Percentiles rank a stretch among this genome's conserved stretches.
Evolutionary conservation across 169 alveolate genomes (phyloP).

Genomic region (Neospora caninum): DNA sequence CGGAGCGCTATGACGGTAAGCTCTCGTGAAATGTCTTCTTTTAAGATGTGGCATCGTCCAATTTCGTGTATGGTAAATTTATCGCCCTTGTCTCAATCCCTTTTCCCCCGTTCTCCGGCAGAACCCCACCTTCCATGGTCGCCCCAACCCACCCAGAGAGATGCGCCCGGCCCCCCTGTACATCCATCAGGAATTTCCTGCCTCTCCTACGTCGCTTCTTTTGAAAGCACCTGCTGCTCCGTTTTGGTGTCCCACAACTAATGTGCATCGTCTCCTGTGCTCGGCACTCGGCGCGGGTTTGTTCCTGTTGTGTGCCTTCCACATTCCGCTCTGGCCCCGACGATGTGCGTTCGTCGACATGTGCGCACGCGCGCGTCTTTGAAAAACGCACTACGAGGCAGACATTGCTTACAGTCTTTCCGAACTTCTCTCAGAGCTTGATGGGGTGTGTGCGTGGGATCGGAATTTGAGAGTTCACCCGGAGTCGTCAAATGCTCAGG

Average conservation of each 20-base stretch:
- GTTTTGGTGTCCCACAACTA: too few relatives aligned
- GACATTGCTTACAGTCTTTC: background rate
- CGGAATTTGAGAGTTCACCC: too few relatives aligned
- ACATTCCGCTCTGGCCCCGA: background rate
- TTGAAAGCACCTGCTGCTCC: too few relatives aligned
- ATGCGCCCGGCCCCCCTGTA: background rate
- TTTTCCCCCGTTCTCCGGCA: background rate
- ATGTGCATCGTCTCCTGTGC: too few relatives aligned
- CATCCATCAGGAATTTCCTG: background rate
- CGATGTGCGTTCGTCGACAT: background rate
- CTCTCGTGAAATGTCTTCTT: background rate
- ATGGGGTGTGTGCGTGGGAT: too few relatives aligned
- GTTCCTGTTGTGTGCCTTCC: too few relatives aligned
- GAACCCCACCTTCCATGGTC: background rate
- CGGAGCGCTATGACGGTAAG: slow-evolving; percentile 98
- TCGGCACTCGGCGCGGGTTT: too few relatives aligned
- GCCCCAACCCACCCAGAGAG: background rate
- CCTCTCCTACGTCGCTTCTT: background rate
- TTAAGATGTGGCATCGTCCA: background rate
- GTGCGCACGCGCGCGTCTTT: background rate
- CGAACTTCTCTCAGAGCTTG: too few relatives aligned
- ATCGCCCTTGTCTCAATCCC: background rate
- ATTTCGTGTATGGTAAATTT: background rate
- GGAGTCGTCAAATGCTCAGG: too few relatives aligned
- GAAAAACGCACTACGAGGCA: background rate